Evolutionary conservation across 2,329 filamentous ascomycete genomes (phyloP), one percentile per base, ranked within the genome.

Genomic region (Basipetospora chlamydospora): DNA sequence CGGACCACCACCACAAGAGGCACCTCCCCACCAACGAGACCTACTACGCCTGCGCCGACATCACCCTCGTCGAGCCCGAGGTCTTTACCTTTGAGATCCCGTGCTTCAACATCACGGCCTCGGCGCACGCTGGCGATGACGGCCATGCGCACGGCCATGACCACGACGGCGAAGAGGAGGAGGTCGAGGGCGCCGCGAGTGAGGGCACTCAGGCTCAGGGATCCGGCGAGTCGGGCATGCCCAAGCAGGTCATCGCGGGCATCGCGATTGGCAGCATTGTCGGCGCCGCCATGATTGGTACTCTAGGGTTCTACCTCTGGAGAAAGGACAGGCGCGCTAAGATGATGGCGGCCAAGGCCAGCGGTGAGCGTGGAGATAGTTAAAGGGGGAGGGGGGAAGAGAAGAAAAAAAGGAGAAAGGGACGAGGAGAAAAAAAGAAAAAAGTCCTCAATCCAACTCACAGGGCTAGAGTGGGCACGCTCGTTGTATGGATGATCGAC

Each of bases 221-320:
- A 13, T 46, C 41, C 29, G 46, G 44, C 37, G 44, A 47, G 41
- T 44, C 46, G 38, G 51, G 51, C 3, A 61, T 86, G 9, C 77
- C 74, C 10, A 72, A 72, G n/a, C 80, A 79, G 29, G 69, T 73
- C 13, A 84, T 87, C 47, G 82, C 81, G 3, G 82, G 81, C 1
- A 78, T 84, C 41, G 79, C 80, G 3, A 63, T 87, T 42, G 83
- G 82, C 22, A 67, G 74, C 3, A 54, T 87, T 9, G 60, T 70
- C 7, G 80, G 73, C 28, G 67, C 73, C 4, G 63, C 66, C 1
- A 51, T 84, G 7, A 51, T 86, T 7, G 63, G 5, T 3, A 20
- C 5, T 6, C 15, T 28, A 7, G 34, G 12, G 10, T 28, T 16
- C 11, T 36, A 28, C 13, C 18, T 36, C 10, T 36, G 17, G n/a